Percentiles rank a stretch among this genome's conserved stretches.
Conservation (phyloP, 2,329 filamentous ascomycete genomes). For the Xylariales sp. region DNA sequence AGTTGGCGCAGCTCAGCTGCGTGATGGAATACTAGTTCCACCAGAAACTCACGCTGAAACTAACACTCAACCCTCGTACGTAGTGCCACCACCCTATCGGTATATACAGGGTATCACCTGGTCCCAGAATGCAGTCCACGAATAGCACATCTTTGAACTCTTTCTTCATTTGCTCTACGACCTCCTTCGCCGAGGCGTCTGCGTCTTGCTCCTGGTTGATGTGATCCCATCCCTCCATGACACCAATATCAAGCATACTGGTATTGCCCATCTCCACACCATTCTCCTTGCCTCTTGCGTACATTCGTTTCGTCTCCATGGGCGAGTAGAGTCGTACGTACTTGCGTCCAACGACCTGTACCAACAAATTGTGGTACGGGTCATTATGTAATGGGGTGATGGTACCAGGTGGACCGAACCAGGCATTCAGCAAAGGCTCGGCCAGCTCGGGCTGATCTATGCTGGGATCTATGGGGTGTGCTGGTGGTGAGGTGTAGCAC, state of each 20-base stretch:
- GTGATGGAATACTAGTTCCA: no score
- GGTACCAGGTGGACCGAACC: constrained; percentile 84
- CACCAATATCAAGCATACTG: constrained; percentile 70
- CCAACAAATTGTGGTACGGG: constrained; percentile 87
- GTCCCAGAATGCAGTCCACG: constrained; percentile 71
- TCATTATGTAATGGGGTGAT: constrained; percentile 93
- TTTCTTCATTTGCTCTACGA: constrained; percentile 19
- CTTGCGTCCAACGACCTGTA: constrained; percentile 84
- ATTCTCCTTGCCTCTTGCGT: constrained; percentile 57
- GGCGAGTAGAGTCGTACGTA: constrained; percentile 88
- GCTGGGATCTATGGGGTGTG: constrained; percentile 36
- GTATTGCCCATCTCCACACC: constrained; percentile 94
- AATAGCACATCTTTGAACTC: constrained; percentile 57
- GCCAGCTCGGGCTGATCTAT: constrained; percentile 38
- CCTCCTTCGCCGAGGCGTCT: constrained; percentile 9
- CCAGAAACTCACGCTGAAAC: constrained; percentile 97
- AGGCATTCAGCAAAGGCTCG: constrained; percentile 76
- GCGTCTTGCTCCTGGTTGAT: background rate
- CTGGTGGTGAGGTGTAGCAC: constrained; percentile 68
- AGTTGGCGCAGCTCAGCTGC: no score
- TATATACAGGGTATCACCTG: constrained; percentile 83
- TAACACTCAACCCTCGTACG: constrained; percentile 76
- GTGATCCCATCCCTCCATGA: constrained; percentile 57
- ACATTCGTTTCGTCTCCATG: constrained; percentile 49
- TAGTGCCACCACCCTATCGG: constrained; percentile 99